phyloP scores from a whole-genome alignment of 257 asterid species.

The Henckelia pumila region DNA sequence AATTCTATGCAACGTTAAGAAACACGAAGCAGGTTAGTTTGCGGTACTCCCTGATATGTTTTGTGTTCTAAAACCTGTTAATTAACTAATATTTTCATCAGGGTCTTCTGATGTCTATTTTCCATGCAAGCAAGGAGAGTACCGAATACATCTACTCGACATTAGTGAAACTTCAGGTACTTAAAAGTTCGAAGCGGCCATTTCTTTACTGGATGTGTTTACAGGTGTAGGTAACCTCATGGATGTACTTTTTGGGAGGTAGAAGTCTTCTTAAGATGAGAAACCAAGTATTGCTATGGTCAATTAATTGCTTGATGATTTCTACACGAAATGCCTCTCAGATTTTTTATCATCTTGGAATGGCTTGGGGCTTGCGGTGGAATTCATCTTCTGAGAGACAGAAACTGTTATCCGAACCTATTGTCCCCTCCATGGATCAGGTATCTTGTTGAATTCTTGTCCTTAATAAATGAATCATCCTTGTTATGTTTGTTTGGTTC shows the following conservation, averaged over 20 bases:
- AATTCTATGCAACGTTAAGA: constrained; percentile 58
- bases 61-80: constrained; percentile 14
- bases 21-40: constrained; percentile 71
- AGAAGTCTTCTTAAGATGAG: constrained; percentile 12
- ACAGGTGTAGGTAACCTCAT: constrained; percentile 7
- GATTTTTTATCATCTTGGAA: constrained; percentile 92
- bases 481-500: too few species aligned
- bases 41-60: constrained; percentile 19
- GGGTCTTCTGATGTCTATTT: constrained; percentile 87
- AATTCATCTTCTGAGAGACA: constrained; percentile 40
- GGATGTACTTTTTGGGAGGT: constrained; percentile 21
- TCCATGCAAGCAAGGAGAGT: constrained; percentile 88
- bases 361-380: constrained; percentile 95
- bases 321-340: constrained; percentile 30
- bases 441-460: constrained; percentile 39
- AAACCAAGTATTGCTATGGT: constrained; percentile 6
- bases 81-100: constrained; percentile 33
- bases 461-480: constrained; percentile 4
- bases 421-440: constrained; percentile 58
- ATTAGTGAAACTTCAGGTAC: constrained; percentile 89
- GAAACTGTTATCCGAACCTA: constrained; percentile 53
- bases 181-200: constrained; percentile 22
- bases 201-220: constrained; percentile 12
- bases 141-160: constrained; percentile 79
- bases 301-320: constrained; percentile 17